phyloP scores from a whole-genome alignment of 1,284 basidiomycete genomes.

The Gomphus sp. region DNA sequence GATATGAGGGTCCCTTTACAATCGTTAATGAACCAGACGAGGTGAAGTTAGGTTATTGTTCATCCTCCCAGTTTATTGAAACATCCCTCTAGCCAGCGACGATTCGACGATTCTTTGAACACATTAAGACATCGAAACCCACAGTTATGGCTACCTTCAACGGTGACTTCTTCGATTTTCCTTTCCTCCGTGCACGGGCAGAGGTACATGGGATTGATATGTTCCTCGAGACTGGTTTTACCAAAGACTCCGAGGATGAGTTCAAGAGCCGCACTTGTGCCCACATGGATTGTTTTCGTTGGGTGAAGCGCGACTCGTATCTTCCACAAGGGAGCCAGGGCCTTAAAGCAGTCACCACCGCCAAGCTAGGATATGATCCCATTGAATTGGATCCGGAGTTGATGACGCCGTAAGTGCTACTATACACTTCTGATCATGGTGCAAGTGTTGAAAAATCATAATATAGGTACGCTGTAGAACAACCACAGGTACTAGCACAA shows the following conservation, averaged over 20 bases:
- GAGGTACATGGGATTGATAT: constrained; percentile 92
- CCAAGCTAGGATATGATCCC: constrained; percentile 95
- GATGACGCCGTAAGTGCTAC: constrained; percentile 84
- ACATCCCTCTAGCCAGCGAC: constrained; percentile 47
- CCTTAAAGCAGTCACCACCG: constrained; percentile 95
- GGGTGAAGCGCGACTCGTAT: constrained; percentile 99
- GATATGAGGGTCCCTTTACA: constrained; percentile 95
- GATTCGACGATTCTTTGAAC: constrained; percentile 86
- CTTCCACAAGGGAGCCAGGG: constrained; percentile 98
- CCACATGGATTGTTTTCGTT: constrained; percentile 99
- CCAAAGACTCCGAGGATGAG: constrained; percentile 88
- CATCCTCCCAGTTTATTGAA: background rate
- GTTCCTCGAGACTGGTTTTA: constrained; percentile 92
- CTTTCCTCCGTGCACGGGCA: constrained; percentile 88
- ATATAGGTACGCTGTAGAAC: constrained; percentile 89
- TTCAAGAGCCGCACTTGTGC: constrained; percentile 92
- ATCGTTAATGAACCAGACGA: constrained; percentile 96
- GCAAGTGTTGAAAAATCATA: background rate
- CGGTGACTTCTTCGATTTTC: constrained; percentile 99
- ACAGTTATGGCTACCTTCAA: constrained; percentile 99
- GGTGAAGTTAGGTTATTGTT: constrained; percentile 30
- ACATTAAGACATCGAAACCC: constrained; percentile 87
- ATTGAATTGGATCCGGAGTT: constrained; percentile 97
- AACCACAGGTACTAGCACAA: constrained; percentile 90
- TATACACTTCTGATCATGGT: background rate